A percentile compares a stretch with the other conserved stretches of the same genome.
These are phyloP conservation scores for Conticribra guillardii DNA, from an alignment of 108 stramenopile genomes.

Conservation along the genomic window DNA sequence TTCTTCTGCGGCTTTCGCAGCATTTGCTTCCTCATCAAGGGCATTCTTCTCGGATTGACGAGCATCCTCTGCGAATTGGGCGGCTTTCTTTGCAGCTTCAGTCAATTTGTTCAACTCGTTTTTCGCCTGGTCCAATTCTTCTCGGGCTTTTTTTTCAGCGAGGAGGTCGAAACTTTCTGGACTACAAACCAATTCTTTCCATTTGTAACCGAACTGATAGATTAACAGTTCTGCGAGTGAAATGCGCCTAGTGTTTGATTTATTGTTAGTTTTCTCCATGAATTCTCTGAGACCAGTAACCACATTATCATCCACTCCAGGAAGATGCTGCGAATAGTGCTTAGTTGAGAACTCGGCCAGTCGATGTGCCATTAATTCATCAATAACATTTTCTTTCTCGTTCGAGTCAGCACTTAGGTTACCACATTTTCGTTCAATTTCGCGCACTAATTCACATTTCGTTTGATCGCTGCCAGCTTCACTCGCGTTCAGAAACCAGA, in stretches of 20 bases:
- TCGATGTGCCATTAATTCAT: constrained; percentile 21
- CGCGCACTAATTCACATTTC: constrained; percentile 17
- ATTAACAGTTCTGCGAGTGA: constrained; percentile 25
- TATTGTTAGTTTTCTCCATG: constrained; percentile 7
- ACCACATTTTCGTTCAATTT: constrained; percentile 23
- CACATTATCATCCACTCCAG: too few relatives aligned
- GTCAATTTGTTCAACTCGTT: constrained; percentile 7
- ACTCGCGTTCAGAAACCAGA: constrained; percentile 24
- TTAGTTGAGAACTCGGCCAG: constrained; percentile 11
- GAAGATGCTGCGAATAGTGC: too few relatives aligned
- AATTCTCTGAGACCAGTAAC: constrained; percentile 13
- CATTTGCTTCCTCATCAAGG: constrained; percentile 10
- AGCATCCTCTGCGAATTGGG: constrained; percentile 17
- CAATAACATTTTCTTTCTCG: constrained; percentile 10
- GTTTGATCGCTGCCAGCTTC: constrained; percentile 7
- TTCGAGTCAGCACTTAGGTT: constrained; percentile 1
- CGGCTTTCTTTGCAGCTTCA: constrained; percentile 8
- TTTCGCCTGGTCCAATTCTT: constrained; percentile 8
- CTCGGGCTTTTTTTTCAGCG: constrained; percentile 12
- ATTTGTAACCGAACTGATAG: constrained; percentile 6
- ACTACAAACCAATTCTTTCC: constrained; percentile 10
- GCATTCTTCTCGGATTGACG: constrained; percentile 17
- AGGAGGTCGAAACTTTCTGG: constrained; percentile 12
- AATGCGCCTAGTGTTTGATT: background rate
- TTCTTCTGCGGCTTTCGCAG: background rate